Percentiles rank a stretch among this genome's conserved stretches.
Conservation (phyloP, 108 stramenopile genomes). For the Stephanodiscus minutulus region DNA sequence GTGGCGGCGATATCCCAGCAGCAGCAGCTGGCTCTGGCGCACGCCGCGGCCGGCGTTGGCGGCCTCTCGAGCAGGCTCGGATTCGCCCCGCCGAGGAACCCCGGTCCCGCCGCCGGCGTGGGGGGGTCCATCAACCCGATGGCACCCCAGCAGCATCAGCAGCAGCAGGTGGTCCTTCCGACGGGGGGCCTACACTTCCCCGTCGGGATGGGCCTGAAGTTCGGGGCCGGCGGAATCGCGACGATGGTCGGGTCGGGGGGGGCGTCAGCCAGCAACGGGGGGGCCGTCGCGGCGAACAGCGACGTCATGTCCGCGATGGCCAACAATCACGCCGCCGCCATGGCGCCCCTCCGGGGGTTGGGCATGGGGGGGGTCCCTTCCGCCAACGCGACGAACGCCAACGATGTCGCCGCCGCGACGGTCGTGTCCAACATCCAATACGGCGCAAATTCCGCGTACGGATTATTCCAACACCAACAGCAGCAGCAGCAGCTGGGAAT, state of each 20-base stretch:
- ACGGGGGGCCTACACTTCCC: conserved; percentile 15
- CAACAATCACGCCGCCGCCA: conserved; percentile 2
- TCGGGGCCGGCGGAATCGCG: conserved; percentile 14
- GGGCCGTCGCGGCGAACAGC: not conserved
- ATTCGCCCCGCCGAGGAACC: conserved; percentile 19
- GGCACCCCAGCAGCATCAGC: conserved; percentile 20
- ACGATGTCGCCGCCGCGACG: too few relatives aligned
- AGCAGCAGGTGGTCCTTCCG: conserved; percentile 9
- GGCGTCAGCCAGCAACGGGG: too few relatives aligned
- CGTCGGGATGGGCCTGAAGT: conserved; percentile 28
- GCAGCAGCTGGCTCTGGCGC: conserved; percentile 15
- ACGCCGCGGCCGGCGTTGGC: conserved; percentile 19
- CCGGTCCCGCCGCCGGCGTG: not conserved
- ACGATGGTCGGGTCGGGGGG: not conserved
- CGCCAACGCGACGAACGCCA: too few relatives aligned
- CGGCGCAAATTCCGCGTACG: conserved; percentile 5
- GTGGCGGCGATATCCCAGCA: not conserved
- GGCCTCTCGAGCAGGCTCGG: conserved; percentile 27
- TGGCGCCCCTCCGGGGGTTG: not conserved
- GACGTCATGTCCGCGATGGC: conserved; percentile 8
- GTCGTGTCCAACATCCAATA: conserved; percentile 18
- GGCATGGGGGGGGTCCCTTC: not conserved
- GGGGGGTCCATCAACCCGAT: not conserved
- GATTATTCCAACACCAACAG: not conserved
- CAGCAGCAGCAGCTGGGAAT: not conserved